Evolutionary conservation across 495 filamentous ascomycete species (phyloP), one percentile per base, ranked within the genome.

Genomic region (Hypomontagnella monticulosa): DNA sequence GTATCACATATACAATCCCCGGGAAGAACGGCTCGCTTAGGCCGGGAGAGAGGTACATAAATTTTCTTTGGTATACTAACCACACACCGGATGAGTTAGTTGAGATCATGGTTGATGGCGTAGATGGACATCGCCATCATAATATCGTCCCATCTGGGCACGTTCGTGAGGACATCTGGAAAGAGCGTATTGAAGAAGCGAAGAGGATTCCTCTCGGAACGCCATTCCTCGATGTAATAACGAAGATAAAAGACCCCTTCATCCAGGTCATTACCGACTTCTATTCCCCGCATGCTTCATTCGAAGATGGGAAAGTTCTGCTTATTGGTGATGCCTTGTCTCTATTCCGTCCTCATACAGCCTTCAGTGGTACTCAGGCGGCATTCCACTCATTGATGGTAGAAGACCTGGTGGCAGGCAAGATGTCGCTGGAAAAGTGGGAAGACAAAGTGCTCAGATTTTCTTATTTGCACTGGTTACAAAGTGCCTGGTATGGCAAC

Each of bases 31-130:
- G 80, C 12, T 72, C 75, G 4, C 67, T 81, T 5, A 66, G 78
- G 23, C 70, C 72, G 0, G 80, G 78, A 8, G 37, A 78, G n/a
- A 73, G 81, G 3, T 72, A 81, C 11, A 69, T 84, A 37, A 87
- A 84, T 63, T 82, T 78, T 56, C 80, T 83, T 36, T 87, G 81
- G 76, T 85, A 85, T 64, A 74, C 69, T 49, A 85, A 84, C 54
- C 80, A 77, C 54, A 65, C 76, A 4, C 69, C 66, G 30, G 61
- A 61, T 15, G 78, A 76, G 0, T 71, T 79, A 41, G 73, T 77
- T n/a, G 73, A 74, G 44, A 70, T 85, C 4, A 75, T 85, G 69
- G 83, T 81, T 1, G 83, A 84, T 66, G 27, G 6, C 36, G 65
- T 61, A 32, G 41, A 79, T 15, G 82, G 81, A 8, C 16, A 20